phyloP scores from a whole-genome alignment of 768 basidiomycete species.

The Leccinum variicolor region DNA sequence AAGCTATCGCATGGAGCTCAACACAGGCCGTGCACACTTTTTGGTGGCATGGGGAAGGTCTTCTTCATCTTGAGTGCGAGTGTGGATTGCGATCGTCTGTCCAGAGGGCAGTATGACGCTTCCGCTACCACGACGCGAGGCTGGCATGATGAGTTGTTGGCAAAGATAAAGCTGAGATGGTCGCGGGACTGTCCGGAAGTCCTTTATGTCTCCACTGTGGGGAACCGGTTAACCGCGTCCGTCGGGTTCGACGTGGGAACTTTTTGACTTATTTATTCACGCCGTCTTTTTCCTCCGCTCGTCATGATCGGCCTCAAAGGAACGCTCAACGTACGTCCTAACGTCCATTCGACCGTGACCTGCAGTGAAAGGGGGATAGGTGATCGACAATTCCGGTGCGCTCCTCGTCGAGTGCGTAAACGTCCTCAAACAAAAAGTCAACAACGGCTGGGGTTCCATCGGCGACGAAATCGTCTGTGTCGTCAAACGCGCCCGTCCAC shows the following conservation, averaged over 20 bases:
- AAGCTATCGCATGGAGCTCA: background rate
- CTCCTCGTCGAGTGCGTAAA: constrained; percentile 95
- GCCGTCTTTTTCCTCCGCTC: background rate
- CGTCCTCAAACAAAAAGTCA: constrained; percentile 92
- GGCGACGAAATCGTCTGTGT: constrained; percentile 97
- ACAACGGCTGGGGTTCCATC: constrained; percentile 88
- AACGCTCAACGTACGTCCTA: constrained; percentile 69
- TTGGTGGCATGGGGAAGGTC: constrained; percentile 93
- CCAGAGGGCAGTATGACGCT: constrained; percentile 70
- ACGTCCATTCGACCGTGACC: background rate
- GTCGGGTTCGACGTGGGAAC: constrained; percentile 22
- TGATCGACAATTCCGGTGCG: constrained; percentile 97
- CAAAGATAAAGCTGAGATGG: background rate
- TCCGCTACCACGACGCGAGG: constrained; percentile 76
- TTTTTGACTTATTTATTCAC: constrained; percentile 12
- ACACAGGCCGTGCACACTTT: constrained; percentile 47
- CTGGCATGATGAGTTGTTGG: constrained; percentile 46
- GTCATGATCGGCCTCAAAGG: constrained; percentile 94
- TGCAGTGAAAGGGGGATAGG: constrained; percentile 40
- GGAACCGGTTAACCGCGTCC: background rate
- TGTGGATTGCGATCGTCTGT: constrained; percentile 81
- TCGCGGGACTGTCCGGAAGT: background rate
- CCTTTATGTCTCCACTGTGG: background rate
- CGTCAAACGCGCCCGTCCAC: constrained; percentile 84
- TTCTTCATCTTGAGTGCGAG: constrained; percentile 82